phyloP scores from a whole-genome alignment of 2,329 filamentous ascomycete species.

The Periconia sp. region DNA sequence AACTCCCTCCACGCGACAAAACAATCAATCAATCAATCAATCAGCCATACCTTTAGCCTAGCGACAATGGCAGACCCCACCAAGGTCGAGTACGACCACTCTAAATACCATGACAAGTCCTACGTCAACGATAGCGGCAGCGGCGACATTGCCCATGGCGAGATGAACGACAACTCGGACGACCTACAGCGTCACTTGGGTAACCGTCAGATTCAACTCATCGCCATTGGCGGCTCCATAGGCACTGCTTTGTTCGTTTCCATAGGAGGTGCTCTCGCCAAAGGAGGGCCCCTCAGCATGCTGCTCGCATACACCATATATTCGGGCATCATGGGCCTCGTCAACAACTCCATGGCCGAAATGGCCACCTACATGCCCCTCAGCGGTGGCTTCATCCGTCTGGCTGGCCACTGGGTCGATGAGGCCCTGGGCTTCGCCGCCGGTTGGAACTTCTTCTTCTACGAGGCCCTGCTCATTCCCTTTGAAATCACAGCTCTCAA shows the following conservation, averaged over 20 bases:
- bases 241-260: slow-evolving; percentile 59
- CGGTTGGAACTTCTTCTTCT: slow-evolving; percentile 56
- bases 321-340: slow-evolving; percentile 57
- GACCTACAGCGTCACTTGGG: slow-evolving; percentile 43
- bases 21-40: slow-evolving; percentile 9
- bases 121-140: slow-evolving; percentile 27
- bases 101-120: slow-evolving; percentile 33
- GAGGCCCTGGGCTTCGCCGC: slow-evolving; percentile 63
- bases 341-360: slow-evolving; percentile 68
- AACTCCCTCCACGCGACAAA: slow-evolving; percentile 19
- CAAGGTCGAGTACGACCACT: slow-evolving; percentile 13
- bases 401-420: slow-evolving; percentile 67
- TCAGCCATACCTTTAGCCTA: no score
- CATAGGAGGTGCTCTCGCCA: slow-evolving; percentile 59
- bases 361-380: slow-evolving; percentile 66
- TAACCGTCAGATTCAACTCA: slow-evolving; percentile 45
- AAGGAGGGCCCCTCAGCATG: slow-evolving; percentile 55
- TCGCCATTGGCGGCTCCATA: slow-evolving; percentile 45
- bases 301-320: slow-evolving; percentile 63
- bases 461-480: slow-evolving; percentile 54
- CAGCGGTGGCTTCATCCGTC: slow-evolving; percentile 64
- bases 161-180: slow-evolving; percentile 37
- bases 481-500: slow-evolving; percentile 54
- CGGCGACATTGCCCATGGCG: slow-evolving; percentile 29
- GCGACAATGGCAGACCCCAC: slow-evolving; percentile 25